Base-by-base conservation (phyloP, 257 asterid species). In the Solanum clarkiae region DNA sequence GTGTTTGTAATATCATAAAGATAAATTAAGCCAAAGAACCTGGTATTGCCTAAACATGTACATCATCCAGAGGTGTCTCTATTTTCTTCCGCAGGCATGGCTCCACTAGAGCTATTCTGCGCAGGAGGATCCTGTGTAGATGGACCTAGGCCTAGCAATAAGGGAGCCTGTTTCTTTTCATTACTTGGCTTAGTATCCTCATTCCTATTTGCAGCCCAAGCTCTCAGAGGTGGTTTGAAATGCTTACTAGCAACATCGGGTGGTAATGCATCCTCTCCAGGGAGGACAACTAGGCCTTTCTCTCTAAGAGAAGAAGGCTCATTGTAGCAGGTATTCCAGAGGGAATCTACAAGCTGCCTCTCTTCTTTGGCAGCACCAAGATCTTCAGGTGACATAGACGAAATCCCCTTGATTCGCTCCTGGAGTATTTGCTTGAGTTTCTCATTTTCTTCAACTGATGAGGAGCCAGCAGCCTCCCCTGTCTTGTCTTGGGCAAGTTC, bases 221-320 rank as follows among this genome's bases (percentile, higher is more conserved):
- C 97, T 84, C 98, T 86, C 13, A 96, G 93, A 26, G 98, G 97
- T 0, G 97, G 95, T 84, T 94, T 90, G 68, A 96, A 94, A 84
- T 91, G 92, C 90, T 89, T 89, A 87, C 98, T 89, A 12, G 97
- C 98, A 17, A 97, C 94, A 83, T 97, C 98, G 0, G 98, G 99
- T 0, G 98, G 95, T 13, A 89, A 95, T 32, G 85, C 95, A 85
- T 97, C 98, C 72, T 96, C 99, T 6, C 97, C 99, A 0, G 93
- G 95, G 83, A 92, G 92, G 84, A 87, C 86, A 56, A 95, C 92
- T 51, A 94, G 93, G 22, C 98, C 99, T 53, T 91, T 90, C 85
- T 91, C 94, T 11, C 89, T 90, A 80, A 97, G 98, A 40, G 99
- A 87, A 60, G 97, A 93, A 10, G 98, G 96, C 70, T 93, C 98